Base-by-base conservation (phyloP, 179 eudicot genomes). In the Spinacia oleracea region DNA sequence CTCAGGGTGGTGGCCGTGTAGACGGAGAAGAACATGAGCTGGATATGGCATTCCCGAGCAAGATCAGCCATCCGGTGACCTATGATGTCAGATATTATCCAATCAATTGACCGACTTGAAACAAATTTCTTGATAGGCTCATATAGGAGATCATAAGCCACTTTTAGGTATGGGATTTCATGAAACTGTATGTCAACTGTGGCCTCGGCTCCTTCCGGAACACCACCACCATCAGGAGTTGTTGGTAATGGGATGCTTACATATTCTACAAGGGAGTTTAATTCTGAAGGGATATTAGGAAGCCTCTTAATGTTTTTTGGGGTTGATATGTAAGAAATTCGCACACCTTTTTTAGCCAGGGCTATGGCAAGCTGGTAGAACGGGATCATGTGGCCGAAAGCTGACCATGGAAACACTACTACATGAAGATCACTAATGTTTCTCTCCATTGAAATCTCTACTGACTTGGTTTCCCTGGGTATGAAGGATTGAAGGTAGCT, bases 301-400 rank as follows among this genome's bases (percentile, higher is more conserved):
- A 89, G 82, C 35, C 91, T 81, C 12, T 77, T 75, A 16, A 89
- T 78, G 85, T 89, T 89, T 73, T 76, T 81, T 60, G 85, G 78
- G 59, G 90, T 89, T 31, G 90, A 82, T 48, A 87, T 73, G 73
- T 80, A 89, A 1, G 89, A 82, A 3, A 89, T 66, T 0, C 9
- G 42, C 0, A 85, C 78, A 38, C 90, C 89, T 16, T 62, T 73
- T 53, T 62, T 66, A 9, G 86, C 92, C 31, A 85, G 60, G 18
- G 76, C 59, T 74, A 58, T 58, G 58, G 88, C 71, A 53, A 89
- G 75, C 23, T 89, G 76, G 34, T 80, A 77, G 58, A 80, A 82
- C 5, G 88, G 87, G 34, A 87, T 81, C 86, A 89, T 83, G 62
- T 85, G 87, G 34, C 87, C 88, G 43, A 85, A 89, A 32, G 92